Percentiles rank a stretch among this genome's conserved stretches.
phyloP scores from a whole-genome alignment of 2,329 filamentous ascomycete species.

The Colletotrichum theobromicola region DNA sequence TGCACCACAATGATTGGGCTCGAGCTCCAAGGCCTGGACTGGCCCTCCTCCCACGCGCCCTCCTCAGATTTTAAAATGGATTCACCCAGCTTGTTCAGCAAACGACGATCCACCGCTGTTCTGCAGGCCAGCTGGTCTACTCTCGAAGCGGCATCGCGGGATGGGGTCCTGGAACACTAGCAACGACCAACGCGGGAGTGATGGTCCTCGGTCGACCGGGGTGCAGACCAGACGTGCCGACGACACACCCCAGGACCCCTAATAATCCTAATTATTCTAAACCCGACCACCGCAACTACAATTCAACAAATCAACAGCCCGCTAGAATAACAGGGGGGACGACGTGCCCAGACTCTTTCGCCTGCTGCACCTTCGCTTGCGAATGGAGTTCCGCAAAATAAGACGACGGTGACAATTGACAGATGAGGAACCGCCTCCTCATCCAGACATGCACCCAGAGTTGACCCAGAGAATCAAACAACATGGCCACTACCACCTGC shows the following conservation, averaged over 20 bases:
- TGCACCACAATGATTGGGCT: background rate
- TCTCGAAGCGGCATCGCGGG: conserved; percentile 11
- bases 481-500: background rate
- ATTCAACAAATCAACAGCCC: conserved; percentile 2
- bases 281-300: background rate
- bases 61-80: background rate
- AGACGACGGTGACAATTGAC: conserved; percentile 5
- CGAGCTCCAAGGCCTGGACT: background rate
- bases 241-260: conserved; percentile 17
- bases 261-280: conserved; percentile 9
- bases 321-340: background rate
- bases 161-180: conserved; percentile 18
- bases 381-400: conserved; percentile 15
- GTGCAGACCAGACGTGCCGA: conserved; percentile 14
- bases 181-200: conserved; percentile 17
- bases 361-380: background rate
- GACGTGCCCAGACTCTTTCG: background rate
- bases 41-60: background rate
- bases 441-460: background rate
- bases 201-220: conserved; percentile 16
- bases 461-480: background rate
- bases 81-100: background rate
- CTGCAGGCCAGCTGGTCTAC: conserved; percentile 9
- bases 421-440: background rate
- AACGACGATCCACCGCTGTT: conserved; percentile 1